Evolutionary conservation across 2,329 filamentous ascomycete species (phyloP), one percentile per base, ranked within the genome.

Genomic region (Penicillium italicum): DNA sequence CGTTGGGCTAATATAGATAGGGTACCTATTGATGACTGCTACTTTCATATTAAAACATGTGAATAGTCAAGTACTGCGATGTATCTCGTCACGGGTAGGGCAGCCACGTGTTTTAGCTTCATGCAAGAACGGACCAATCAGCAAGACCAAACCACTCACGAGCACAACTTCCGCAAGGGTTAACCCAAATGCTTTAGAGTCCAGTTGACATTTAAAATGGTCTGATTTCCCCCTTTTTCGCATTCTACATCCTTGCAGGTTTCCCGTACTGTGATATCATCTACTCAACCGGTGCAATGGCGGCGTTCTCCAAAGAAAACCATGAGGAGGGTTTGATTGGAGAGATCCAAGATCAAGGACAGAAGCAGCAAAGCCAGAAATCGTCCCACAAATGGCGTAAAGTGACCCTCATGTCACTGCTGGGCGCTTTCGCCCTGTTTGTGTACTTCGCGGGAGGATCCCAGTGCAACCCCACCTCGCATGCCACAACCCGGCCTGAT

Each of bases 241-340:
- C 2, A 30, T 34, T 30, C 31, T 14, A 12, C 33, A 30, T 20
- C 11, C 18, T 16, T 40, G 26, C 46, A 33, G 47, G 33, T 46
- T 34, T 8, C 40, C 40, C 38, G 24, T 20, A 33, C 26, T 31
- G 41, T 26, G 28, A 40, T 37, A 26, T 26, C 33, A 26, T 31
- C 24, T 31, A 12, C 14, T 18, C 33, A 36, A 16, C 40, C 10
- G 9, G 16, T 47, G 16, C 37, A 11, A 61, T 61, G 59, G 46
- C 28, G 31, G 52, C 36, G 7, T 49, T 34, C 30, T 41, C 53
- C 34, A 47, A 38, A 31, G 36, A 26, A 18, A 12, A 12, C 1
- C n/a, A n/a, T n/a, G 28, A 54, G 26, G 54, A 62, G 40, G 20
- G 46, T 5, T 52, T 62, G 4, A 40, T 60, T 1, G 57, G 38